These are phyloP conservation scores for Acmispon strigosus DNA, from an alignment of 306 rosid species.

Conservation along the genomic window DNA sequence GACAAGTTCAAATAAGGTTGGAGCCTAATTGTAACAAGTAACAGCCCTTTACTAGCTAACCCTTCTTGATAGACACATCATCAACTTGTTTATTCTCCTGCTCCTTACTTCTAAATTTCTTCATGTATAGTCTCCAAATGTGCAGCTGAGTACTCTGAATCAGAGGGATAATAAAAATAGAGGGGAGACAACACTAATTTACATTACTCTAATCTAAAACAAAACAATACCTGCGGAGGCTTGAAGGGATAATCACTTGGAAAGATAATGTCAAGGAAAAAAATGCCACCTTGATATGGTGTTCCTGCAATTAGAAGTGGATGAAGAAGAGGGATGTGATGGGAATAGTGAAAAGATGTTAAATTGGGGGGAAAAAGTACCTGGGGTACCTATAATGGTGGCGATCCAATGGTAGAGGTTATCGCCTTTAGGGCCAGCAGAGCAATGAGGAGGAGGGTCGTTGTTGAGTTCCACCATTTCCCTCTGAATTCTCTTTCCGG, in stretches of 20 bases:
- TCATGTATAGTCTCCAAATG: too few species aligned
- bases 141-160: too few species aligned
- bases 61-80: too few species aligned
- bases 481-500: constrained; percentile 81
- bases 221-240: constrained; percentile 62
- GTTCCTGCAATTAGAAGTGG: constrained; percentile 42
- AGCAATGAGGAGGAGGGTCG: constrained; percentile 75
- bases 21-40: too few species aligned
- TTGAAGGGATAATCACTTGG: constrained; percentile 82
- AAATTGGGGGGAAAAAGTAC: constrained; percentile 1
- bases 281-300: constrained; percentile 81
- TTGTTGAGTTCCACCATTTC: constrained; percentile 77
- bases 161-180: background rate
- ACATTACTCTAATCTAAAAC: too few species aligned
- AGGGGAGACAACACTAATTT: background rate
- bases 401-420: constrained; percentile 94
- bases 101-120: too few species aligned
- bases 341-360: too few species aligned
- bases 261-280: constrained; percentile 73
- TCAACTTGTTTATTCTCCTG: too few species aligned
- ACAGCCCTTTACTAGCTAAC: too few species aligned
- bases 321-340: background rate
- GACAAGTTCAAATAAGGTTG: too few species aligned
- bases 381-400: constrained; percentile 72
- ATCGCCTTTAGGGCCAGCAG: constrained; percentile 96